These are phyloP conservation scores for Suillus luteus DNA, from an alignment of 768 basidiomycete genomes.

Conservation along the genomic window DNA sequence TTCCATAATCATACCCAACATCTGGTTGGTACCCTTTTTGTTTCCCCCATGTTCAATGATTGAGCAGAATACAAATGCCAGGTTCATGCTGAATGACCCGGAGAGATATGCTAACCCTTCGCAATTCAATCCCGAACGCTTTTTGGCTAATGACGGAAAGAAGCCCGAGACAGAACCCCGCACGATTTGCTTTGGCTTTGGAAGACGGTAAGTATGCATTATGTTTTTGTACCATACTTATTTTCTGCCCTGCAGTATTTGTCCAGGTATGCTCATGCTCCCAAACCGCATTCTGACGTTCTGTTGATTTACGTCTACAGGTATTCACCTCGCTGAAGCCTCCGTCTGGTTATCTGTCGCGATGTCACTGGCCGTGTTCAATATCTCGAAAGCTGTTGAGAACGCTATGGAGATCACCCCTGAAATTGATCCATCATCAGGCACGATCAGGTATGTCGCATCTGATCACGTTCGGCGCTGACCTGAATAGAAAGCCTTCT, in stretches of 20 bases:
- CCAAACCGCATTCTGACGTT: slow-evolving; percentile 9
- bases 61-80: slow-evolving; percentile 6
- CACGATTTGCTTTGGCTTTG: slow-evolving; percentile 68
- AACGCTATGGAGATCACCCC: slow-evolving; percentile 53
- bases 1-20: slow-evolving; percentile 26
- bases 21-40: slow-evolving; percentile 20
- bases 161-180: slow-evolving; percentile 58
- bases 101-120: slow-evolving; percentile 53
- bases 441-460: slow-evolving; percentile 57
- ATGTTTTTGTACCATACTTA: slow-evolving; percentile 14
- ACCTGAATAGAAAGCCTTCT: neutral
- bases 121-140: slow-evolving; percentile 62
- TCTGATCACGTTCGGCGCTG: neutral
- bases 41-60: slow-evolving; percentile 16
- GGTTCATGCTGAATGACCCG: slow-evolving; percentile 36
- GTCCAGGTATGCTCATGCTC: slow-evolving; percentile 28
- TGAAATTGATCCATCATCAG: slow-evolving; percentile 56
- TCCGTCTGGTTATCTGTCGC: slow-evolving; percentile 48
- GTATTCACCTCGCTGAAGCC: slow-evolving; percentile 53
- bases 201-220: slow-evolving; percentile 49
- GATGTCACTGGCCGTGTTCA: slow-evolving; percentile 49
- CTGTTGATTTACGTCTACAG: slow-evolving; percentile 28
- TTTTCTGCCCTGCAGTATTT: slow-evolving; percentile 20
- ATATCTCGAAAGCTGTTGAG: slow-evolving; percentile 46
- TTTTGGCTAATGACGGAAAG: slow-evolving; percentile 39